phyloP scores from a whole-genome alignment of 192 early-diverging fungal species.

The Funneliformis mosseae region DNA sequence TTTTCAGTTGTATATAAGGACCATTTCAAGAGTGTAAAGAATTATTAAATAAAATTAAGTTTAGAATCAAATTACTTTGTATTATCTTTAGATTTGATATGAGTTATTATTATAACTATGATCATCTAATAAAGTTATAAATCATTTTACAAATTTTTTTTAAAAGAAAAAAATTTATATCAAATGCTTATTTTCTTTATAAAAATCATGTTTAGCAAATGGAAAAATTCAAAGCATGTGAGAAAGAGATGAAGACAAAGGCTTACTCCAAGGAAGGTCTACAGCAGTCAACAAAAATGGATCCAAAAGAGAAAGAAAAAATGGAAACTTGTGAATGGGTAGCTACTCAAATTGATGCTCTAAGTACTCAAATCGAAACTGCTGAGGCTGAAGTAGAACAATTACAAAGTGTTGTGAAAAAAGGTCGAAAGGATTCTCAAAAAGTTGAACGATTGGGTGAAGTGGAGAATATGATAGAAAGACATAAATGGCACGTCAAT shows the following conservation, averaged over 20 bases:
- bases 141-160: too few species aligned
- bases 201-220: slow-evolving; percentile 75
- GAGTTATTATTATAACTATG: too few species aligned
- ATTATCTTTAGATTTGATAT: too few species aligned
- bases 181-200: neutral
- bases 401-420: slow-evolving; percentile 63
- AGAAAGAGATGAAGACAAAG: slow-evolving; percentile 99
- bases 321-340: slow-evolving; percentile 85
- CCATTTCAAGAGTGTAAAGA: too few species aligned
- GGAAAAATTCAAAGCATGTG: slow-evolving; percentile 97
- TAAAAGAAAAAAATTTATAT: slow-evolving; percentile 11
- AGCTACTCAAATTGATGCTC: slow-evolving; percentile 76
- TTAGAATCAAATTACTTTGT: too few species aligned
- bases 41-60: too few species aligned
- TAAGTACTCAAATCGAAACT: slow-evolving; percentile 90
- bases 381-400: slow-evolving; percentile 89
- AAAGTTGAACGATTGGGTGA: slow-evolving; percentile 73
- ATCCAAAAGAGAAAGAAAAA: slow-evolving; percentile 94
- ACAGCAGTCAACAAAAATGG: slow-evolving; percentile 73
- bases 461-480: slow-evolving; percentile 78
- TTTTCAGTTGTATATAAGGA: too few species aligned
- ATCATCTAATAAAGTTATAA: too few species aligned
- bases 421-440: slow-evolving; percentile 76
- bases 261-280: slow-evolving; percentile 97
- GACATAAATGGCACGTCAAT: slow-evolving; percentile 90